These are phyloP conservation scores for Candida stauntonica DNA, from an alignment of 805 yeast species.

Conservation along the genomic window DNA sequence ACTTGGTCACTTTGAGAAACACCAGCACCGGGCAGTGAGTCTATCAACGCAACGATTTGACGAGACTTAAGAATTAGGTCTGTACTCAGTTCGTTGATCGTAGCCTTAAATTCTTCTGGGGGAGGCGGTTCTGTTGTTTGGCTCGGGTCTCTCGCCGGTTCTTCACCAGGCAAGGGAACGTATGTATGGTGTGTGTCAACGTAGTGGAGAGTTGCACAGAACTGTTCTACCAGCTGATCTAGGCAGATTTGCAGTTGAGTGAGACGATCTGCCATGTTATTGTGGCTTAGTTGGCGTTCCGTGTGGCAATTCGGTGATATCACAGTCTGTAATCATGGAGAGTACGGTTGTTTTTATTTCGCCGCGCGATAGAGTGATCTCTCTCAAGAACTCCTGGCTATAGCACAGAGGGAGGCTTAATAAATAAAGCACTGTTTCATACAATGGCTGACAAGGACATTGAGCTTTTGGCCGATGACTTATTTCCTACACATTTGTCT, in stretches of 20 bases:
- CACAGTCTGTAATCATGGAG: too few species aligned
- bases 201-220: constrained; percentile 72
- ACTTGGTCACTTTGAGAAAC: constrained; percentile 75
- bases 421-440: too few species aligned
- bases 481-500: constrained; percentile 8
- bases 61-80: constrained; percentile 83
- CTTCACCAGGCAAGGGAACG: constrained; percentile 41
- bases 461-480: constrained; percentile 13
- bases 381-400: too few species aligned
- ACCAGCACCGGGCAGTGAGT: constrained; percentile 89
- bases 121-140: constrained; percentile 49
- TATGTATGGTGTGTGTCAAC: constrained; percentile 74
- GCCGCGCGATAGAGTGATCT: not conserved
- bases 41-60: constrained; percentile 81
- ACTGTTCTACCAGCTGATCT: constrained; percentile 74
- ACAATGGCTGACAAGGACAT: constrained; percentile 2
- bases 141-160: constrained; percentile 58
- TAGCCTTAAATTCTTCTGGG: constrained; percentile 37
- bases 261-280: constrained; percentile 68
- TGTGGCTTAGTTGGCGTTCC: not conserved
- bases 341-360: not conserved
- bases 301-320: too few species aligned
- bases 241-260: constrained; percentile 87
- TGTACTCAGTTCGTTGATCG: constrained; percentile 71
- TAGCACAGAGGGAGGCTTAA: too few species aligned